phyloP scores from a whole-genome alignment of 352 stramenopile species.

The Globisporangium carolinianum region DNA sequence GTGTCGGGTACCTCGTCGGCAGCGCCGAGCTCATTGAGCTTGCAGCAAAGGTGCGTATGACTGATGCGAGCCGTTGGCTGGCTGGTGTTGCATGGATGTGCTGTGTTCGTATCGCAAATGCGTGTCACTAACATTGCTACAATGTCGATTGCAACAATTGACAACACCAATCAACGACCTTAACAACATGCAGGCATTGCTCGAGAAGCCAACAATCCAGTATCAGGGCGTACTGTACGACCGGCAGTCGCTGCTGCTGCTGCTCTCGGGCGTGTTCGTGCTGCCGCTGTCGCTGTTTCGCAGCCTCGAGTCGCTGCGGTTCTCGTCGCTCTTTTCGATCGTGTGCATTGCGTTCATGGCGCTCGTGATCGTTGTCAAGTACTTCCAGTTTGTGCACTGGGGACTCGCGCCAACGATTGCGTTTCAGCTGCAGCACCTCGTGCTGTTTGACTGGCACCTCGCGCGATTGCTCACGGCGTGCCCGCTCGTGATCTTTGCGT shows the following conservation, averaged over 20 bases:
- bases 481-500: conserved; percentile 84
- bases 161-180: too few species aligned
- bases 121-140: background rate
- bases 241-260: conserved; percentile 59
- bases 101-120: background rate
- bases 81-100: background rate
- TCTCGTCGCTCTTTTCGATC: conserved; percentile 86
- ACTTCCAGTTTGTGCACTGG: conserved; percentile 82
- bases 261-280: conserved; percentile 57
- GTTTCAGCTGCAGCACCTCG: conserved; percentile 72
- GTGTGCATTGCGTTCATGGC: conserved; percentile 86
- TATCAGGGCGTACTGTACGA: conserved; percentile 20
- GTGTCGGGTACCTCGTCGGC: conserved; percentile 76
- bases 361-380: conserved; percentile 85
- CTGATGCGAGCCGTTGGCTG: background rate
- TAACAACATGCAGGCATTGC: too few species aligned
- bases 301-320: conserved; percentile 76
- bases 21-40: conserved; percentile 74
- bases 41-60: conserved; percentile 31
- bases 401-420: conserved; percentile 49
- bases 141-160: background rate
- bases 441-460: conserved; percentile 63
- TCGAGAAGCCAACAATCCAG: background rate
- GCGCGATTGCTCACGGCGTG: conserved; percentile 59
- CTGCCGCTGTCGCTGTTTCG: conserved; percentile 77